A percentile compares a stretch with the other conserved stretches of the same genome.
Evolutionary conservation across 768 basidiomycete species (phyloP).

Genomic region (Mycena vulgaris): DNA sequence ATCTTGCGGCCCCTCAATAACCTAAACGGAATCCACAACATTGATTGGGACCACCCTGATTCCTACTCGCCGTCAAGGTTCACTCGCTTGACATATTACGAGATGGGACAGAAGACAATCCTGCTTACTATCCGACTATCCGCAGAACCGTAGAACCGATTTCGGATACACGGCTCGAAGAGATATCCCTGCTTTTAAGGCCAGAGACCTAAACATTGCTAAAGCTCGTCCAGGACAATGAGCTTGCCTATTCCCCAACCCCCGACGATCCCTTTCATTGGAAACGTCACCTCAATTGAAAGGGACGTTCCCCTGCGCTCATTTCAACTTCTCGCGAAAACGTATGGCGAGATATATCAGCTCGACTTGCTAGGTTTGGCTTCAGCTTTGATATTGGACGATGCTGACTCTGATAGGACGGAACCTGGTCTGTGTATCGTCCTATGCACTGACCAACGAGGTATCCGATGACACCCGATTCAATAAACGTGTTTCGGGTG

Average conservation of each 20-base stretch:
- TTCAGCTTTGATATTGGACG: background rate
- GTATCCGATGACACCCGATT: slow-evolving; percentile 60
- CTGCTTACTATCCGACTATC: too few relatives aligned
- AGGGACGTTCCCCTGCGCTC: slow-evolving; percentile 54
- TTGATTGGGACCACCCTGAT: too few relatives aligned
- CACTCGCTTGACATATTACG: too few relatives aligned
- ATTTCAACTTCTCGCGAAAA: slow-evolving; percentile 52
- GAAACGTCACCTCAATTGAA: slow-evolving; percentile 55
- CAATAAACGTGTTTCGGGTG: slow-evolving; percentile 54
- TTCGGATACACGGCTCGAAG: too few relatives aligned
- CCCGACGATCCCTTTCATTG: slow-evolving; percentile 58
- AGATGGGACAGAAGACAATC: too few relatives aligned
- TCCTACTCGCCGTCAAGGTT: too few relatives aligned
- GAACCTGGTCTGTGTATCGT: slow-evolving; percentile 47
- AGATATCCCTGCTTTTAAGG: too few relatives aligned
- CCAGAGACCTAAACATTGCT: too few relatives aligned
- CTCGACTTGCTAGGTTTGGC: slow-evolving; percentile 53
- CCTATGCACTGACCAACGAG: slow-evolving; percentile 57
- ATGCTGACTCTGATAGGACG: slow-evolving; percentile 24
- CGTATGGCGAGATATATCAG: slow-evolving; percentile 59
- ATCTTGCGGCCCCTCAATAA: too few relatives aligned
- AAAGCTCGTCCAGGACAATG: too few relatives aligned
- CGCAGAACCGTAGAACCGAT: too few relatives aligned
- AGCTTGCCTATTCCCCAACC: slow-evolving; percentile 59
- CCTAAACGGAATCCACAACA: too few relatives aligned